Base-by-base conservation (phyloP, 257 asterid species). In the Euphrasia confusa region DNA sequence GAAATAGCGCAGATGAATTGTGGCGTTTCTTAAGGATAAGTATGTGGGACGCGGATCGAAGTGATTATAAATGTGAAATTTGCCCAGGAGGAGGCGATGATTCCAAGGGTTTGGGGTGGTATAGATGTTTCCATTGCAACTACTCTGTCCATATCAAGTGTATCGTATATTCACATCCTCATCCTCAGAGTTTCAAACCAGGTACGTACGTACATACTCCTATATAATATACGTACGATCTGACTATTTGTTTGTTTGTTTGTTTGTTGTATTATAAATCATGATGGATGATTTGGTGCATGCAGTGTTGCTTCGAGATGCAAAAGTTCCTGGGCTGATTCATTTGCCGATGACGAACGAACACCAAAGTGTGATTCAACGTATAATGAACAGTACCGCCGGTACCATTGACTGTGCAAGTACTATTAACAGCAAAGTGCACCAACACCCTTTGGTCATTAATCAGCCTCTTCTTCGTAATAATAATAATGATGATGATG, bases 271-370 rank as follows among this genome's bases (percentile, higher is more conserved):
- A 21, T 21, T 21, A n/a, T n/a, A n/a, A 21, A 21, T 21, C 24
- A 21, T 21, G 24, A 21, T 21, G 24, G 24, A 21, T 21, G 24
- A 21, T 21, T 21, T 21, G 24, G 0, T 21, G 24, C 66, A 68
- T 26, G 17, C 66, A 68, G 72, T 68, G 14, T 35, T 18, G 60
- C 28, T 47, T 48, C 52, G 58, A 48, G 54, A 47, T n/a, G 60
- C 65, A 32, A 24, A 66, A 26, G 18, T 58, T 30, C 63, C 65
- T 26, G 26, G 27, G 5, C 40, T 67, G 8, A 50, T 24, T 18
- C 72, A 32, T 49, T 32, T 68, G 11, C 66, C 72, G n/a, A 49
- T 68, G 60, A 42, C 15, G 13, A 39, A 59, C 39, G 66, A 68
- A 37, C 5, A 40, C 18, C 0, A 58, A 1, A 59, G 45, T 32